phyloP scores from a whole-genome alignment of 345 rosid species.

The Eucalyptus sp. region DNA sequence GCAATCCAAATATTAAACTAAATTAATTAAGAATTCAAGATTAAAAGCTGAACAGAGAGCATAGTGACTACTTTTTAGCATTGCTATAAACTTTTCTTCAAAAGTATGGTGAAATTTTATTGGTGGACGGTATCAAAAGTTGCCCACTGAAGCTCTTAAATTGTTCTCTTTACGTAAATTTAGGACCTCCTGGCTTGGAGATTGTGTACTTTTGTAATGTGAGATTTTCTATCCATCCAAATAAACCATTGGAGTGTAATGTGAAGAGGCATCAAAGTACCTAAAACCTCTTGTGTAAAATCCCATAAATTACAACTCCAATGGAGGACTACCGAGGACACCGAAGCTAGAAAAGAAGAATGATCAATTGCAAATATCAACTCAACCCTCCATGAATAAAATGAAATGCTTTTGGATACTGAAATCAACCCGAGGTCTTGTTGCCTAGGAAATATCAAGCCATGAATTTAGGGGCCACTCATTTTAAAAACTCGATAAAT shows the following conservation, averaged over 20 bases:
- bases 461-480: fast-evolving
- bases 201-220: not conserved
- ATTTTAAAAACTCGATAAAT: not conserved
- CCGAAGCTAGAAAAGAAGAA: not conserved
- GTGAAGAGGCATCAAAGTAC: not conserved
- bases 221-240: not conserved
- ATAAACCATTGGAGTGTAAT: not conserved
- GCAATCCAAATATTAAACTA: not conserved
- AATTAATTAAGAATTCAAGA: not conserved
- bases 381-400: not conserved
- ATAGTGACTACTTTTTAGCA: not conserved
- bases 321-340: not conserved
- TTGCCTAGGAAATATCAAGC: not conserved
- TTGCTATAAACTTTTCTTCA: not conserved
- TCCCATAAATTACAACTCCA: not conserved
- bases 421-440: not conserved
- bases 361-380: not conserved
- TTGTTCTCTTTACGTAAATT: not conserved
- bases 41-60: not conserved
- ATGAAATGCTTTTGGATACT: too few species aligned
- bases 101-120: not conserved
- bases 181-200: not conserved
- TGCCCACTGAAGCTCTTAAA: not conserved
- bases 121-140: not conserved
- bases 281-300: not conserved